These are phyloP conservation scores for Geotrichum histeridarum DNA, from an alignment of 1,139 yeast species.

Conservation along the genomic window DNA sequence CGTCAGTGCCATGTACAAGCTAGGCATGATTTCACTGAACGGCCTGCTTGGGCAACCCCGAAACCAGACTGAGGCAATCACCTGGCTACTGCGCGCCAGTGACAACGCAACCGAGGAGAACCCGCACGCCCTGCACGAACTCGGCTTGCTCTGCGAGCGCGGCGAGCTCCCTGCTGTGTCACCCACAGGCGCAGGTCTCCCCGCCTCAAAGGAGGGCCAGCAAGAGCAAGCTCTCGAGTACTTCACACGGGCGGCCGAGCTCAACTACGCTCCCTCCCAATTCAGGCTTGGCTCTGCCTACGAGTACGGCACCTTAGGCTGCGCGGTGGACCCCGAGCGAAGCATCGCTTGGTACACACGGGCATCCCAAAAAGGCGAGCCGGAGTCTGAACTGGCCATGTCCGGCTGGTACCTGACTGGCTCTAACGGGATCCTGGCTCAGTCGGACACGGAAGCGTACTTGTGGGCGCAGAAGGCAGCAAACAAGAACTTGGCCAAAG, in stretches of 20 bases:
- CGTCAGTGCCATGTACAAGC: conserved; percentile 58
- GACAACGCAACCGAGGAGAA: conserved; percentile 42
- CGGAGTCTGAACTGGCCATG: conserved; percentile 82
- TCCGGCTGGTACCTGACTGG: conserved; percentile 93
- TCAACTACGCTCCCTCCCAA: conserved; percentile 75
- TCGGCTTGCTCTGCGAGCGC: conserved; percentile 69
- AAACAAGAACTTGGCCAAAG: conserved; percentile 70
- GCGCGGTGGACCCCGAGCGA: conserved; percentile 62
- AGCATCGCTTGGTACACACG: conserved; percentile 87
- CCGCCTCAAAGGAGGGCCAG: neutral
- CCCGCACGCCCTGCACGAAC: conserved; percentile 56
- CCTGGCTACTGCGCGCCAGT: conserved; percentile 55
- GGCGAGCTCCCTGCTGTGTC: conserved; percentile 33
- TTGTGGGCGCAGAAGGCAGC: conserved; percentile 87
- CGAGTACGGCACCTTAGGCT: conserved; percentile 73
- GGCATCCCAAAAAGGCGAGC: conserved; percentile 66
- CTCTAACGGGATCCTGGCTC: conserved; percentile 59
- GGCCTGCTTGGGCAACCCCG: conserved; percentile 45
- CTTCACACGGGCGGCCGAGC: conserved; percentile 71
- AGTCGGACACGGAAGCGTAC: conserved; percentile 73
- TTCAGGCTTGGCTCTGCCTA: conserved; percentile 81
- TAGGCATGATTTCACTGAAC: conserved; percentile 56
- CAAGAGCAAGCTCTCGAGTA: conserved; percentile 57
- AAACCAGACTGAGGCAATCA: conserved; percentile 47
- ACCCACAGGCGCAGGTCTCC: conserved; percentile 44